Base-by-base conservation (phyloP, 768 basidiomycete species). In the Podaxis pistillaris region DNA sequence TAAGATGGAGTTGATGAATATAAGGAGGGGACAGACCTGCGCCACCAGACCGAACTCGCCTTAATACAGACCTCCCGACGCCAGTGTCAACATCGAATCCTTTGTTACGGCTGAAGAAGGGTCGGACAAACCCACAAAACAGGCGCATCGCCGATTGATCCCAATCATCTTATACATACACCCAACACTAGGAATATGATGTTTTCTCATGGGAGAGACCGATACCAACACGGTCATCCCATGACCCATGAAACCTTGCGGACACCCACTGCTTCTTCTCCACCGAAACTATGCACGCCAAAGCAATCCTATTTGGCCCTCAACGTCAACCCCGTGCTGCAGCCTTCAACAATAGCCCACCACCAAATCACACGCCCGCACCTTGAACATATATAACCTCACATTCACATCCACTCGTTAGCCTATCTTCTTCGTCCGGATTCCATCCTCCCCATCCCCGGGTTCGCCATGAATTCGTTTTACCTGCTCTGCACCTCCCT, bases 401-500 rank as follows among this genome's bases (percentile, higher is more conserved):
- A 44, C 41, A 44, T 19, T 46, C 44, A 46, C 15, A 46, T 19
- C n/a, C n/a, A 9, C 44, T 5, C 7, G 17, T 46, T 46, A 17
- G 44, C 44, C 1, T 46, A 0, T 44, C 44, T 46, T n/a, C 44
- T 46, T 8, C 17, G 1, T 33, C 44, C 19, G 44, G 19, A 46
- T 19, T 17, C 44, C 7, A 46, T 19, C 44, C n/a, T 46, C 19
- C n/a, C 44, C 33, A 9, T 46, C 44, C 17, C 7, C 44, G 6
- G 4, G 4, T 46, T 19, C 19, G 3, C 13, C 30, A 55, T 52
- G 59, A 53, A 60, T 7, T 53, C 15, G 11, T 28, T 51, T n/a
- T 46, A 8, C 50, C 58, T 64, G 49, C 47, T 60, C 33, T 64
- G 41, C 30, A 58, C 37, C n/a, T 61, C 49, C 26, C 46, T 62